phyloP scores from a whole-genome alignment of 2,329 filamentous ascomycete species.

The Diplodia seriata region DNA sequence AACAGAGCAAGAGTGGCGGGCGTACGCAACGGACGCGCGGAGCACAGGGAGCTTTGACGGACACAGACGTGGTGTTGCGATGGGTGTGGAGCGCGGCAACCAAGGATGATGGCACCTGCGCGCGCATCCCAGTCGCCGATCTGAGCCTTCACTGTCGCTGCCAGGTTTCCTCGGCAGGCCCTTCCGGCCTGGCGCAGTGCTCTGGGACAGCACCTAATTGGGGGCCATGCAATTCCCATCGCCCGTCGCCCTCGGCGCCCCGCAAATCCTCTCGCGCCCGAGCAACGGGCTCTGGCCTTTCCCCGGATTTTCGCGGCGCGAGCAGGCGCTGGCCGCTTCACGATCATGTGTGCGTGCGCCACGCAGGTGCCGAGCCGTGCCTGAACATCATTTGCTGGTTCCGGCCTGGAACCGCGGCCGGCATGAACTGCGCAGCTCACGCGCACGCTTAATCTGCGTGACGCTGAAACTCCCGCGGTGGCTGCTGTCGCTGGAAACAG shows the following conservation, averaged over 20 bases:
- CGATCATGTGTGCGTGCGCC: constrained; percentile 29
- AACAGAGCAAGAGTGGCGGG: constrained; percentile 3
- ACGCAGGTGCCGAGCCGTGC: constrained; percentile 29
- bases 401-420: neutral
- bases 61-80: constrained; percentile 31
- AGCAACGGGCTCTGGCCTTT: constrained; percentile 16
- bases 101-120: constrained; percentile 26
- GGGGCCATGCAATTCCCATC: neutral
- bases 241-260: neutral
- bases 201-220: neutral
- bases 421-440: neutral
- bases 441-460: neutral
- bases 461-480: constrained; percentile 10
- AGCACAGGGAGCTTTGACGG: constrained; percentile 26
- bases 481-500: constrained; percentile 18
- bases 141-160: constrained; percentile 11
- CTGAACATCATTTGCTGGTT: constrained; percentile 33
- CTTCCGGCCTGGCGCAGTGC: neutral
- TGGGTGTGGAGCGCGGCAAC: constrained; percentile 22
- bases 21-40: constrained; percentile 27
- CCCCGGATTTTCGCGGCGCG: constrained; percentile 27
- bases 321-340: constrained; percentile 28
- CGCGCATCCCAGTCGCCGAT: constrained; percentile 25
- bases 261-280: constrained; percentile 25
- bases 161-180: constrained; percentile 16